These are phyloP conservation scores for Symbiodinium natans DNA, from an alignment of 73 alveolate genomes.

Conservation along the genomic window DNA sequence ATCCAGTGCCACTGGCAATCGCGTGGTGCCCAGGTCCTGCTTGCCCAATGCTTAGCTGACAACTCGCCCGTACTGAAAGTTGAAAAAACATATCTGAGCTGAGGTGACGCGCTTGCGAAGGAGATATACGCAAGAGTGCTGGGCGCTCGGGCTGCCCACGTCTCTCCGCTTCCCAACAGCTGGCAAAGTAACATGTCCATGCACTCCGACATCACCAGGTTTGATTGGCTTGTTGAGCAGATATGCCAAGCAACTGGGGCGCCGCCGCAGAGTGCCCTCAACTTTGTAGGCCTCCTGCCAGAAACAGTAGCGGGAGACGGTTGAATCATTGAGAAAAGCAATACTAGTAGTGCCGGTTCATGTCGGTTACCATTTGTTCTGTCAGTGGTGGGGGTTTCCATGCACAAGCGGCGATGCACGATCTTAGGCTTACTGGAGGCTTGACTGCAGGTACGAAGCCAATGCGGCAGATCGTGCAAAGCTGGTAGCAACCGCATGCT, in stretches of 20 bases:
- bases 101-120: conserved; percentile 95
- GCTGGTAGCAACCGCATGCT: too few relatives aligned
- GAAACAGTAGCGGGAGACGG: too few relatives aligned
- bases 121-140: conserved; percentile 95
- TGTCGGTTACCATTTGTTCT: too few relatives aligned
- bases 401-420: too few relatives aligned
- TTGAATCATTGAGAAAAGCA: too few relatives aligned
- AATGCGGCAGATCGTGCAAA: too few relatives aligned
- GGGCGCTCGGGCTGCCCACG: neutral
- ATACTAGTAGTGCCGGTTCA: too few relatives aligned
- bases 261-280: conserved; percentile 87
- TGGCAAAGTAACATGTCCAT: neutral
- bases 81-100: neutral
- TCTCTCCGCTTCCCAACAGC: neutral
- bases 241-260: conserved; percentile 95
- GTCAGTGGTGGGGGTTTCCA: too few relatives aligned
- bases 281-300: conserved; percentile 95
- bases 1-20: conserved; percentile 67
- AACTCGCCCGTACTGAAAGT: too few relatives aligned
- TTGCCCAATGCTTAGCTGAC: too few relatives aligned
- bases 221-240: conserved; percentile 96
- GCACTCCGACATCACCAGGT: neutral
- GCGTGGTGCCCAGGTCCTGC: neutral
- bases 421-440: neutral
- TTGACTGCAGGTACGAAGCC: conserved; percentile 4